Evolutionary conservation across 2,329 filamentous ascomycete genomes (phyloP), one percentile per base, ranked within the genome.

Genomic region (Xylaria sp.): DNA sequence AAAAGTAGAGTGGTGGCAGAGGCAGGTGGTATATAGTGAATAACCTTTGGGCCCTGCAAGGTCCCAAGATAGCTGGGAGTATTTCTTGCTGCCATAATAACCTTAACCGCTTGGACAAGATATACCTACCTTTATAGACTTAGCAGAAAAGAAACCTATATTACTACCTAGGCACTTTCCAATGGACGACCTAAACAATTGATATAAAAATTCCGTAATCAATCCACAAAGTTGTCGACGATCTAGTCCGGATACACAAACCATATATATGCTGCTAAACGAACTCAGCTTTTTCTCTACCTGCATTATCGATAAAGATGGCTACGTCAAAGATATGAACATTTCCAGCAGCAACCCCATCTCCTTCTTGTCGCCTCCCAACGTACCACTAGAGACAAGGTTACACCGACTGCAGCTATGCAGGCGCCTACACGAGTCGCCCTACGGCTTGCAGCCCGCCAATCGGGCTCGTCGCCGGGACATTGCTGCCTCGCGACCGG

Each of bases 401-500:
- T 23, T 23, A 49, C 20, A 56, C 12, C 62, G 56, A 67, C 49
- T 36, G 67, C 49, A 76, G 62, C 60, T 48, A 86, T 86, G 85
- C 82, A 82, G 70, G 75, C 80, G 28, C 71, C 81, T 41, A 75
- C 80, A 28, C 80, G 80, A 76, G 72, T 82, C 73, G 77, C 81
- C n/a, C 74, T 84, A 28, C 80, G 80, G 55, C 76, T 80, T 56
- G 75, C 77, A 62, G 72, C 78, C 18, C 77, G 78, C 66, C 72
- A 70, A n/a, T 36, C 71, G 46, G 43, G 72, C 64, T 76, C 79
- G 12, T 67, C 78, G 3, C 68, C 72, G 66, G 67, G 72, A 62
- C 68, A 67, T 54, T 31, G 2, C 41, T 23, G 54, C 61, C n/a
- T 62, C 68, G 46, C 71, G 66, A 33, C 74, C 71, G 66, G 76